phyloP scores from a whole-genome alignment of 495 filamentous ascomycete genomes.

The Penicillium bialowiezense region DNA sequence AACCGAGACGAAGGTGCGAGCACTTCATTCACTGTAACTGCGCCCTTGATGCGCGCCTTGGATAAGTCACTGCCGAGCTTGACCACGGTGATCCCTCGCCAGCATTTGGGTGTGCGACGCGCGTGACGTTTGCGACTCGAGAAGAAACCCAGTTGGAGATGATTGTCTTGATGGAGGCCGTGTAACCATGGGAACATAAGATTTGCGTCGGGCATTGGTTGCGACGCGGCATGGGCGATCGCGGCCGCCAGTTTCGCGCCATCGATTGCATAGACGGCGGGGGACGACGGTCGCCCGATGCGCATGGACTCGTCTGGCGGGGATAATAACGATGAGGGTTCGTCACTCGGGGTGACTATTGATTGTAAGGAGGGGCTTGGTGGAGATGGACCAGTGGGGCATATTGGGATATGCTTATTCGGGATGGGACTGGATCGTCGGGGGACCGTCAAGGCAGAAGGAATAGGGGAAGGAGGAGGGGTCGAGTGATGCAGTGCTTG shows the following conservation, averaged over 20 bases:
- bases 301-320: slow-evolving; percentile 64
- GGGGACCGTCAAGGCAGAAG: slow-evolving; percentile 40
- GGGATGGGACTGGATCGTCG: slow-evolving; percentile 63
- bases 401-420: slow-evolving; percentile 85
- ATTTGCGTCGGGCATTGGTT: slow-evolving; percentile 77
- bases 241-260: slow-evolving; percentile 66
- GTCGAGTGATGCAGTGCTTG: slow-evolving; percentile 45
- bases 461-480: slow-evolving; percentile 40
- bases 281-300: slow-evolving; percentile 49
- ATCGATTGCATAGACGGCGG: slow-evolving; percentile 69
- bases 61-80: slow-evolving; percentile 82
- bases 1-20: slow-evolving; percentile 48
- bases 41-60: slow-evolving; percentile 77
- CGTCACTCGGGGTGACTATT: slow-evolving; percentile 38
- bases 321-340: slow-evolving; percentile 66
- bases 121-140: slow-evolving; percentile 67
- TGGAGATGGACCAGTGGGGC: slow-evolving; percentile 73
- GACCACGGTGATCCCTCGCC: slow-evolving; percentile 79
- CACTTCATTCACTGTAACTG: slow-evolving; percentile 76
- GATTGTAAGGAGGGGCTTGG: slow-evolving; percentile 51
- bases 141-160: slow-evolving; percentile 87
- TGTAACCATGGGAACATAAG: slow-evolving; percentile 97
- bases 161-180: slow-evolving; percentile 86
- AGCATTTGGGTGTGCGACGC: slow-evolving; percentile 71
- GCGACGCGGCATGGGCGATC: slow-evolving; percentile 67